These are phyloP conservation scores for Stagonosporopsis rhizophila DNA, from an alignment of 2,329 filamentous ascomycete species.

Conservation along the genomic window DNA sequence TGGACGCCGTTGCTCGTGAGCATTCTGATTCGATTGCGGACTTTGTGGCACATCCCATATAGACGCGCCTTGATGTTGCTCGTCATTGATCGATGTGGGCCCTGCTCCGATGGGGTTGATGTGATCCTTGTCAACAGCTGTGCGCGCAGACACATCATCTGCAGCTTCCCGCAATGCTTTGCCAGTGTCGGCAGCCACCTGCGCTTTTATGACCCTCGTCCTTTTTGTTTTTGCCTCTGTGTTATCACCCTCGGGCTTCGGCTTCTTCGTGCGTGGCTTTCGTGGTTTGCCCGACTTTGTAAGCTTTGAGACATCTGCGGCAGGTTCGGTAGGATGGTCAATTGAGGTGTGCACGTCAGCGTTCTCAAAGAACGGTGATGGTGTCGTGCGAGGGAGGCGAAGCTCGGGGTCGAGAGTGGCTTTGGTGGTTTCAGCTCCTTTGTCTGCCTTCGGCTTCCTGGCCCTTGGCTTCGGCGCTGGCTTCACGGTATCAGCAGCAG, in stretches of 20 bases:
- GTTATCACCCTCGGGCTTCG: conserved; percentile 19
- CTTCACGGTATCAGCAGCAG: conserved; percentile 20
- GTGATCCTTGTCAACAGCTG: conserved; percentile 15
- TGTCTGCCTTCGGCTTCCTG: conserved; percentile 35
- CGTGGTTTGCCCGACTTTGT: conserved; percentile 37
- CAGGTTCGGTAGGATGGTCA: conserved; percentile 4
- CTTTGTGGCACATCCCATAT: conserved; percentile 39
- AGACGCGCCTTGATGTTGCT: conserved; percentile 13
- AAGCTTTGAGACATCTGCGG: conserved; percentile 20
- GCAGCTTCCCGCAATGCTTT: conserved; percentile 26
- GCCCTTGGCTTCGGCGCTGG: conserved; percentile 34
- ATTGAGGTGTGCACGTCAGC: conserved; percentile 2
- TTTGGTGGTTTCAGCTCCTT: conserved; percentile 15
- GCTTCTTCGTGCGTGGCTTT: conserved; percentile 43
- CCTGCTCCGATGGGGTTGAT: not conserved
- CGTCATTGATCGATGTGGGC: not conserved
- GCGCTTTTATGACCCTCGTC: conserved; percentile 35
- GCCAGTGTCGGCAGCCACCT: conserved; percentile 20
- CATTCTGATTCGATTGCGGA: conserved; percentile 23
- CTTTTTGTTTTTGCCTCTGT: conserved; percentile 34
- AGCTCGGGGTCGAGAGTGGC: conserved; percentile 23
- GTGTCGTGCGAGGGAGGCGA: conserved; percentile 24
- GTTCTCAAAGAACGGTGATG: conserved; percentile 31
- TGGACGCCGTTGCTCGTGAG: conserved; percentile 23
- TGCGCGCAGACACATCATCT: conserved; percentile 33